Base-by-base conservation (phyloP, 164 flowering plant species). In the Magnolia changhungtana region DNA sequence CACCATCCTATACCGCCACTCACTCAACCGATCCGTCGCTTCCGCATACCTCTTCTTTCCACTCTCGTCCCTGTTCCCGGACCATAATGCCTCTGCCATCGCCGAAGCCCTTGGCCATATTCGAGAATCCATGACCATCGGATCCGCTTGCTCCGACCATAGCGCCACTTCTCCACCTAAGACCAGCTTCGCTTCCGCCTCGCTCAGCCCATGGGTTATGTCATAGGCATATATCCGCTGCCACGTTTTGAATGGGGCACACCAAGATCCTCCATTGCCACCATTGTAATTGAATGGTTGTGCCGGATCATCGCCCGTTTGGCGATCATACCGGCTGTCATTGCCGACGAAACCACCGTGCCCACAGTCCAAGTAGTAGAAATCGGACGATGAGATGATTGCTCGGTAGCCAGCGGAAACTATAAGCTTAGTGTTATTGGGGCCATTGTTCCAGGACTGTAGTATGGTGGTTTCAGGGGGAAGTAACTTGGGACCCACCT, bases 211-310 rank as follows among this genome's bases (percentile, higher is more conserved):
- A 23, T 91, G 73, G 0, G 93, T 85, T 75, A 95, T 91, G 61
- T 95, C 98, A 68, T 95, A 93, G 66, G 91, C 87, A 67, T 95
- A 95, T 11, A 95, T 80, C 18, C 83, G 84, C 72, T 92, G 92
- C 99, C 99, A 95, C 29, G 97, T 92, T 79, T 95, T 92, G 76
- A 92, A 95, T 0, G 99, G 99, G 13, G 87, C 92, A 69, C 99
- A 95, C 99, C 98, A 95, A 7, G 99, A 95, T 1, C 97, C 97
- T 0, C 97, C 97, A 61, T 83, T 74, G 0, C 85, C 85, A 5
- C 78, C 78, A 50, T 63, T 67, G 64, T 80, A 82, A 50, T 83
- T 80, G 71, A 80, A 83, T 3, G 82, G 82, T 4, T 75, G 20
- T 8, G 71, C 67, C 0, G 72, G 78, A 9, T 79, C 79, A 5